Base-by-base conservation (phyloP, 805 yeast genomes). In the Limtongia smithiae region DNA sequence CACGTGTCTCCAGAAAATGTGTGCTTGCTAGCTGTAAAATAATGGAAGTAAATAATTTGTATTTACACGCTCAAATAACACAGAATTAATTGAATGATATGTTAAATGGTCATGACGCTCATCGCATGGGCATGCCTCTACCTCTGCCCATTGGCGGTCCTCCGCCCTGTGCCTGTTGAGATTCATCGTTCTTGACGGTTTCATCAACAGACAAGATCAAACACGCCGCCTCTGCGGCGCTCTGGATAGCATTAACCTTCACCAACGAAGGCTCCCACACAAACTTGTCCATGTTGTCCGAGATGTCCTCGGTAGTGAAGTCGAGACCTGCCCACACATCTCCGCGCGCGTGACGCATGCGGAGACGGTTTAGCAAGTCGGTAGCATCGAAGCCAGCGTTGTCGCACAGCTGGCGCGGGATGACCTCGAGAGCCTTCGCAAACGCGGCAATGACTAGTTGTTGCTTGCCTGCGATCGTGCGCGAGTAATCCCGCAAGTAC, bases 261-360 rank as follows among this genome's bases (percentile, higher is more conserved):
- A 91, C 95, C 61, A 93, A 77, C 37, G 96, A 83, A 3, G 99
- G 99, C 69, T 93, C 99, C 99, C 99, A 93, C 49, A 93, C 94
- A 63, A 87, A 91, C 54, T 76, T 79, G 45, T 78, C 81, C 74
- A 89, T 80, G 65, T 90, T 93, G 68, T 91, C 83, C 39, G 89
- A 89, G 52, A 89, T 82, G 14, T 60, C 61, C 66, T 88, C 97
- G 53, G 79, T 79, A 51, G 80, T 85, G 72, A 93, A 93, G 70
- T 93, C 96, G 53, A 93, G 81, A 59, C 99, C 99, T 56, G 75
- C 82, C 93, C 96, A 87, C 38, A 71, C 75, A 62, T 91, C 95
- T 55, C 95, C 96, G 66, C 85, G 85, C 46, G 95, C 93, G 64
- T 93, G 99, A 17, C 87, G 83, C 78, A 93, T 85, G 70, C 99